phyloP scores from a whole-genome alignment of 2,329 filamentous ascomycete genomes.

The Aureobasidium sp. region DNA sequence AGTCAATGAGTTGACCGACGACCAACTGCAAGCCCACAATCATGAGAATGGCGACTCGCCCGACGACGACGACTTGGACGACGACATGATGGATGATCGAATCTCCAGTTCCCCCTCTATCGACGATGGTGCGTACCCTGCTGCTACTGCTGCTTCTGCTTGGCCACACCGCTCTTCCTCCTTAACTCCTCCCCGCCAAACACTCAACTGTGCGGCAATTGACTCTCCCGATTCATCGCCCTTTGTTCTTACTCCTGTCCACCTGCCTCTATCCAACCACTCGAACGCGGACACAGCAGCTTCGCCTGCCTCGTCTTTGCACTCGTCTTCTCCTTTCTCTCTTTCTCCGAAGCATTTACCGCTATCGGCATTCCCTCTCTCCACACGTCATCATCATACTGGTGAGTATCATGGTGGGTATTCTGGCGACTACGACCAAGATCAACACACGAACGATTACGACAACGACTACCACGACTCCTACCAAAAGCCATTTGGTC shows the following conservation, averaged over 20 bases:
- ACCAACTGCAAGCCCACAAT: conserved; percentile 33
- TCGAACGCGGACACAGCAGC: not conserved
- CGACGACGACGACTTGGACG: conserved; percentile 61
- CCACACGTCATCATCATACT: conserved; percentile 15
- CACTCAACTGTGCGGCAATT: conserved; percentile 27
- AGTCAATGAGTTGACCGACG: conserved; percentile 48
- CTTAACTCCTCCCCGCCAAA: conserved; percentile 26
- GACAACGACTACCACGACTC: not conserved
- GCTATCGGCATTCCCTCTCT: conserved; percentile 14
- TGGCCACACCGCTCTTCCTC: conserved; percentile 37
- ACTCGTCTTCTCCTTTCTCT: conserved; percentile 31
- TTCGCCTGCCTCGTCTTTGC: conserved; percentile 15
- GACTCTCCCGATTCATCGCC: conserved; percentile 32
- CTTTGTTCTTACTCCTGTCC: conserved; percentile 29
- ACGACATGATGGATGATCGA: conserved; percentile 89
- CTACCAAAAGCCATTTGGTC: not conserved
- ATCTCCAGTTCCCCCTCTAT: conserved; percentile 98
- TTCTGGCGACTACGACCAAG: conserved; percentile 3
- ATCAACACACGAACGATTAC: conserved; percentile 6
- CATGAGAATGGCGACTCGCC: conserved; percentile 41
- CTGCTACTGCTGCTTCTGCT: not conserved
- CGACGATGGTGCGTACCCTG: conserved; percentile 85
- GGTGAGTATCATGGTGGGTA: conserved; percentile 37
- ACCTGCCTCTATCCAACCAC: conserved; percentile 18
- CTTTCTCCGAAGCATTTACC: conserved; percentile 32